Percentiles rank a stretch among this genome's conserved stretches.
These are phyloP conservation scores for Didymella glomerata DNA, from an alignment of 2,329 filamentous ascomycete genomes.

Conservation along the genomic window DNA sequence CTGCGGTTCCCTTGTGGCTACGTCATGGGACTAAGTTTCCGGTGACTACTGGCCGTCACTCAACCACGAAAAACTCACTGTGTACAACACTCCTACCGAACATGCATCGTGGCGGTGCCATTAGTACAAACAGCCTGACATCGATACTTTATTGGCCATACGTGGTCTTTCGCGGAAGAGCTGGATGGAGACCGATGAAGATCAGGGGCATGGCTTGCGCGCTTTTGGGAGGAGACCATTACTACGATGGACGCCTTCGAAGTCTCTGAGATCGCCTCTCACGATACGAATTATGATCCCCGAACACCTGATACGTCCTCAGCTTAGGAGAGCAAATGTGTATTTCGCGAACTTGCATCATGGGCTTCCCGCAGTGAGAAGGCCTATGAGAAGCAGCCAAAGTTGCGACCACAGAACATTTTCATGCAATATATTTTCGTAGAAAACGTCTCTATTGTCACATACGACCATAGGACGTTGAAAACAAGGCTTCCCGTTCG, in stretches of 20 bases:
- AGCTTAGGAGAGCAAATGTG: too few species aligned
- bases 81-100: not conserved
- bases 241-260: not conserved
- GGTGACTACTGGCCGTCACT: not conserved
- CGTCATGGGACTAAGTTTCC: conserved; percentile 13
- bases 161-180: not conserved
- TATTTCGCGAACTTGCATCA: too few species aligned
- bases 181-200: not conserved
- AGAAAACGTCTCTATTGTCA: too few species aligned
- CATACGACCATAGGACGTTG: too few species aligned
- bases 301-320: too few species aligned
- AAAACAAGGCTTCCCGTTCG: too few species aligned
- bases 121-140: not conserved
- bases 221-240: not conserved
- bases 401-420: too few species aligned
- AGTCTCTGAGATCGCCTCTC: not conserved
- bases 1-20: conserved; percentile 3
- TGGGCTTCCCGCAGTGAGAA: too few species aligned
- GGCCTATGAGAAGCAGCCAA: too few species aligned
- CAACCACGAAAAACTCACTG: not conserved
- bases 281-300: too few species aligned
- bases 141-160: not conserved
- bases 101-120: not conserved
- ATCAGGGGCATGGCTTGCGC: conserved; percentile 4
- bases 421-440: too few species aligned